phyloP scores from a whole-genome alignment of 2,329 filamentous ascomycete species.

The Chrysoporthe austroafricana region DNA sequence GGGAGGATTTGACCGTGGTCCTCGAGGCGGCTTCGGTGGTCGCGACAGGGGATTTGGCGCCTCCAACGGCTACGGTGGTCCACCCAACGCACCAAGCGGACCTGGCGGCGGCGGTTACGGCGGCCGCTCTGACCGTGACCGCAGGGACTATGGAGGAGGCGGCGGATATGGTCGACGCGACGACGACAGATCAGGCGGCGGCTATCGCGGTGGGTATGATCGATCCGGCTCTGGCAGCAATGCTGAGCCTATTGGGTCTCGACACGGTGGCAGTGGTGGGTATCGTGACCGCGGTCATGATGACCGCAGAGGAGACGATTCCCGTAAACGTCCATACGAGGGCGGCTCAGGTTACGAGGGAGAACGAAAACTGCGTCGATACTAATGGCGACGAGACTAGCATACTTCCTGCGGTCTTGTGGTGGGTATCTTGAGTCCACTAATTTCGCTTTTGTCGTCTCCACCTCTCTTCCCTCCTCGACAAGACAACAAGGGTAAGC shows the following conservation, averaged over 20 bases:
- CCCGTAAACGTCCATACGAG: slow-evolving; percentile 73
- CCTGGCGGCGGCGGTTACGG: slow-evolving; percentile 56
- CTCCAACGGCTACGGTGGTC: slow-evolving; percentile 42
- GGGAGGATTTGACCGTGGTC: slow-evolving; percentile 60
- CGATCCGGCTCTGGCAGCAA: slow-evolving; percentile 62
- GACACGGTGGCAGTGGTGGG: slow-evolving; percentile 48
- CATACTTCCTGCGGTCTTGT: slow-evolving; percentile 42
- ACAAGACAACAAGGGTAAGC: slow-evolving; percentile 36
- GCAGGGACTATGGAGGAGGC: slow-evolving; percentile 47
- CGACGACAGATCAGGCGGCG: slow-evolving; percentile 38
- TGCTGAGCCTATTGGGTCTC: slow-evolving; percentile 27
- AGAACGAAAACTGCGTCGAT: slow-evolving; percentile 67
- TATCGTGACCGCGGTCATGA: slow-evolving; percentile 56
- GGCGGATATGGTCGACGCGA: slow-evolving; percentile 40
- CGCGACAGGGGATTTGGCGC: slow-evolving; percentile 54
- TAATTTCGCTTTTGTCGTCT: slow-evolving; percentile 31
- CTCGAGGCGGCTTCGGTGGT: slow-evolving; percentile 52
- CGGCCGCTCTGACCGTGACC: slow-evolving; percentile 39
- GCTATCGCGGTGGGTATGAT: slow-evolving; percentile 38
- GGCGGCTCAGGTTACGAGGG: slow-evolving; percentile 78
- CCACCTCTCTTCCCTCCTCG: slow-evolving; percentile 32
- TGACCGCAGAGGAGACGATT: slow-evolving; percentile 53
- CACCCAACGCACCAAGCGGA: slow-evolving; percentile 62
- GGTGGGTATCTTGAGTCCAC: slow-evolving; percentile 50
- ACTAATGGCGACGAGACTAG: slow-evolving; percentile 50